Base-by-base conservation (phyloP, 805 yeast species). In the Pichia gijzeniarum region DNA sequence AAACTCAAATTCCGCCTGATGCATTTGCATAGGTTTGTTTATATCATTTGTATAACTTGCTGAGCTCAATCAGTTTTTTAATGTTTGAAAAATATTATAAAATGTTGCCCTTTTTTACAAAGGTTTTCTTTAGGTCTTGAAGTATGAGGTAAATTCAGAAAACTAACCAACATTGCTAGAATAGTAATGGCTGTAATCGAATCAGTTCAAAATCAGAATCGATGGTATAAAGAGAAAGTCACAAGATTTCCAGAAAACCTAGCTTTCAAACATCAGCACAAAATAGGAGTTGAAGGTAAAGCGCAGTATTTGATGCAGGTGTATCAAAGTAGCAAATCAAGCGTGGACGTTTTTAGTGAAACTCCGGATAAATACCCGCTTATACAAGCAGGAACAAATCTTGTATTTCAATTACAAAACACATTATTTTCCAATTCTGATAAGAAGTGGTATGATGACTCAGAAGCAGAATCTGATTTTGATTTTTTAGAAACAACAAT, bases 1-100 rank as follows among this genome's bases (percentile, higher is more conserved):
- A 72, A 53, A 54, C 61, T 5, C 59, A 63, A 33, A 68, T 80
- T 32, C 86, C 86, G 17, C 73, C 75, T 5, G 71, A 76, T 43
- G 86, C 86, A 2, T 80, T 55, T 44, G 61, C 57, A 38, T 45
- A 45, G 32, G 4, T 16, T 1, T n/a, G 9, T 38, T 35, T 33
- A 12, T 30, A 40, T 35, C 16, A 19, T 30, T 36, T 37, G 14
- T 22, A 19, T 25, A 25, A 25, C 28, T 10, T 25, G 10, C 10
- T 25, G 6, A 7, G 28, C 6, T 25, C 10, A 25, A 25, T 25
- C 28, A 25, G 28, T 25, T 25, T 25, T 7, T 25, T 25, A 25
- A 25, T 25, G 28, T 25, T 25, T 25, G 10, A 7, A 25, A 25
- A 25, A 25, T n/a, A n/a, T n/a, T n/a, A n/a, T n/a, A 25, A 25